phyloP scores from a whole-genome alignment of 306 rosid species.

The Vicia sativa region DNA sequence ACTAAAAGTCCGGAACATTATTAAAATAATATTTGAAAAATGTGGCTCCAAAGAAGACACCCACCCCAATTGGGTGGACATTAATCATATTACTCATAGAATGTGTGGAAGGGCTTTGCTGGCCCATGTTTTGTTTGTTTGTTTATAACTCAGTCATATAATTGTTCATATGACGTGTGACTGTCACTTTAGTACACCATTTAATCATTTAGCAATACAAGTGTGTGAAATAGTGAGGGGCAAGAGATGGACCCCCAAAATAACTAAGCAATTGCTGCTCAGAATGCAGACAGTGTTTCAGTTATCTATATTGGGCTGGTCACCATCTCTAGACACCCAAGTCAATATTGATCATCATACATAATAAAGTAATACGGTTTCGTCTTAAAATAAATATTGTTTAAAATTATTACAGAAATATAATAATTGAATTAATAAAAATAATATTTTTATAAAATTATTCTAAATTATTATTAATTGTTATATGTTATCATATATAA shows the following conservation, averaged over 20 bases:
- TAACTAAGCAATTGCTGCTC: conserved; percentile 18
- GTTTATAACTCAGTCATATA: conserved; percentile 22
- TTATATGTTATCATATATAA: no score
- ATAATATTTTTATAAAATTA: no score
- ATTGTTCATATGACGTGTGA: conserved; percentile 20
- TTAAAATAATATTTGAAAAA: conserved; percentile 7
- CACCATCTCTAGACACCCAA: not conserved
- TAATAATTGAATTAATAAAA: no score
- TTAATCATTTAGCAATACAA: not conserved
- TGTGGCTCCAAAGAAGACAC: conserved; percentile 33
- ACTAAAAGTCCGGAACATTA: not conserved
- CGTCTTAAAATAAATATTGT: no score
- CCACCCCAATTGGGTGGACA: not conserved
- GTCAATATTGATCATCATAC: not conserved
- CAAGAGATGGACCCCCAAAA: conserved; percentile 22
- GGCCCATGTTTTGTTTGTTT: conserved; percentile 16
- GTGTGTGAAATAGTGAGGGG: not conserved
- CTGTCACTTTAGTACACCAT: not conserved
- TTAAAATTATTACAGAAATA: no score
- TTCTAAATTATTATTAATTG: no score
- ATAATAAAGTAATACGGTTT: no score
- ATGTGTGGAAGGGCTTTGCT: conserved; percentile 9
- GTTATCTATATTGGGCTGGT: not conserved
- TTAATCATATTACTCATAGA: not conserved
- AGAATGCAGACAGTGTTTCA: conserved; percentile 28